These are phyloP conservation scores for Populus tremula DNA, from an alignment of 345 rosid genomes.

Conservation along the genomic window DNA sequence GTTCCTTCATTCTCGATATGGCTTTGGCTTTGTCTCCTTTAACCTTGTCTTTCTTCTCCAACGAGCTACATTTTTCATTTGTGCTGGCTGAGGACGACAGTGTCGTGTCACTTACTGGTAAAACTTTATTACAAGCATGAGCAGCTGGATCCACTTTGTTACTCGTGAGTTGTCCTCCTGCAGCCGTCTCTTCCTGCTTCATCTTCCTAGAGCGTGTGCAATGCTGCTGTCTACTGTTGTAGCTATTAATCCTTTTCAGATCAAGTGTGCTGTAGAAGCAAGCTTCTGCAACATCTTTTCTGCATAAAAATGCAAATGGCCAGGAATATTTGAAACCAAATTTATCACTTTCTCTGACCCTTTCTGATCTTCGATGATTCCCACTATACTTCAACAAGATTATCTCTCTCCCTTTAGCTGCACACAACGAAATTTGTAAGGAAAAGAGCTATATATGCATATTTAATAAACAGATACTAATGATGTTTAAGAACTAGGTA, in stretches of 20 bases:
- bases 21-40: constrained; percentile 51
- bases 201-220: constrained; percentile 38
- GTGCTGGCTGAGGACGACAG: constrained; percentile 22
- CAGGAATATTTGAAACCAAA: constrained; percentile 17
- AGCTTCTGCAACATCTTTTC: constrained; percentile 55
- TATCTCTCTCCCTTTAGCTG: constrained; percentile 29
- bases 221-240: constrained; percentile 21
- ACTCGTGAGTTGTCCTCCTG: constrained; percentile 16
- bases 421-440: constrained; percentile 24
- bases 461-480: neutral
- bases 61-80: constrained; percentile 18
- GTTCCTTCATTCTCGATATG: constrained; percentile 74
- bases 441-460: neutral
- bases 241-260: constrained; percentile 36
- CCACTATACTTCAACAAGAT: constrained; percentile 13
- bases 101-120: constrained; percentile 40
- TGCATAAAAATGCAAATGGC: constrained; percentile 41
- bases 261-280: constrained; percentile 54
- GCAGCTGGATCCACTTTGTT: constrained; percentile 30
- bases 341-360: neutral
- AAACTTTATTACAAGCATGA: constrained; percentile 46
- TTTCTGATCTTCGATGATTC: constrained; percentile 25
- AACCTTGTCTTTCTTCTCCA: constrained; percentile 35
- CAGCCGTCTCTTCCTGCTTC: constrained; percentile 44
- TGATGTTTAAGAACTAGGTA: neutral